These are phyloP conservation scores for Xylariaceae sp. DNA, from an alignment of 2,329 filamentous ascomycete genomes.

Conservation along the genomic window DNA sequence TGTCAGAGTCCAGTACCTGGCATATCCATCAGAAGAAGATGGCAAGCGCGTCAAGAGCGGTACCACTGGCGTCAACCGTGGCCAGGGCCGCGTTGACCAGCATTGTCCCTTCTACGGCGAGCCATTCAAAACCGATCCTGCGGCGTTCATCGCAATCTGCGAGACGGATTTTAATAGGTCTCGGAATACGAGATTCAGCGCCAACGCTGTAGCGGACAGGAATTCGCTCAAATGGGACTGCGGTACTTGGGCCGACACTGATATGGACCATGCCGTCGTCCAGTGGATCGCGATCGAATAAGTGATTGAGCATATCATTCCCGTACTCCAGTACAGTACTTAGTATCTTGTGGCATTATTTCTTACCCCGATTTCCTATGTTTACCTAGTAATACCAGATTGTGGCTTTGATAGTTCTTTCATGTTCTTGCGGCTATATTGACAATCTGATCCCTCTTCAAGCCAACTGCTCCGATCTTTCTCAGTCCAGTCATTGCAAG, in stretches of 20 bases:
- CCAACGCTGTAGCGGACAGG: background rate
- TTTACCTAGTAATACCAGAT: no score
- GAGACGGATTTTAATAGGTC: background rate
- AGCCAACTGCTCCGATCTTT: conserved; percentile 45
- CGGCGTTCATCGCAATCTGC: background rate
- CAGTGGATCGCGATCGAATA: conserved; percentile 1
- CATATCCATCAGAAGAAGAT: background rate
- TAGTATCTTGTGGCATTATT: background rate
- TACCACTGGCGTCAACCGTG: background rate
- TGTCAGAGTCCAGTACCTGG: background rate
- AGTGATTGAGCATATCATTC: background rate
- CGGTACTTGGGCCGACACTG: background rate
- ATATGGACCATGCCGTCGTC: background rate
- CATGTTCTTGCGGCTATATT: no score
- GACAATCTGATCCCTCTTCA: conserved; percentile 40
- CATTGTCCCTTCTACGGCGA: background rate
- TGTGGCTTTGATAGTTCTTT: no score
- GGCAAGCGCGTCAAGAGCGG: conserved; percentile 3
- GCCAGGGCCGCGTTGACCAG: background rate
- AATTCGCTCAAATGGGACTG: background rate
- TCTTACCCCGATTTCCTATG: no score
- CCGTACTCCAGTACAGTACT: no score
- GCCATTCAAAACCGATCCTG: background rate
- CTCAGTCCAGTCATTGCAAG: conserved; percentile 41
- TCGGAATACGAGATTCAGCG: background rate